These are phyloP conservation scores for Malassezia yamatoensis DNA, from an alignment of 1,284 basidiomycete species.

Conservation along the genomic window DNA sequence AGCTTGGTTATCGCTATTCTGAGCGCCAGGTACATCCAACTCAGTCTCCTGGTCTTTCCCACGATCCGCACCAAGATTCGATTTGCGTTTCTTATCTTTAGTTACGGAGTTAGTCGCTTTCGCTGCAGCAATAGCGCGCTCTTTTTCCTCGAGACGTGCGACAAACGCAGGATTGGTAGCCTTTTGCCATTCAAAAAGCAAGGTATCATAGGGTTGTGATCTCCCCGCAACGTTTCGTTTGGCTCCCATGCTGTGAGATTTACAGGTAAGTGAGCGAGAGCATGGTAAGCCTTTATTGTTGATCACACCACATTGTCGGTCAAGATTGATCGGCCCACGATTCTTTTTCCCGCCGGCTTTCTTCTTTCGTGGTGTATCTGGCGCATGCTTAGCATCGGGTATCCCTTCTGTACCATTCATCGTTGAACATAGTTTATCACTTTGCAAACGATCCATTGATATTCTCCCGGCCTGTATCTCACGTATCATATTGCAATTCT, in stretches of 20 bases:
- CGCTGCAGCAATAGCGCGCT: constrained; percentile 36
- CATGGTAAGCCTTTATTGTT: constrained; percentile 90
- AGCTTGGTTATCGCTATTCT: constrained; percentile 13
- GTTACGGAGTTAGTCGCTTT: constrained; percentile 26
- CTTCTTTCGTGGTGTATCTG: constrained; percentile 20
- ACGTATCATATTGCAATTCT: constrained; percentile 32
- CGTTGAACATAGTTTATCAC: constrained; percentile 5
- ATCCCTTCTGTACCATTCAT: neutral
- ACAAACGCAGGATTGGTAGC: constrained; percentile 84
- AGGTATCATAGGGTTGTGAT: constrained; percentile 71
- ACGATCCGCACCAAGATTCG: neutral
- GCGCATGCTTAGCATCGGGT: neutral
- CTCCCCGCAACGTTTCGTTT: constrained; percentile 85
- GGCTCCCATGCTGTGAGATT: constrained; percentile 93
- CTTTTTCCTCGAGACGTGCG: constrained; percentile 65
- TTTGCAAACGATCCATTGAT: constrained; percentile 31
- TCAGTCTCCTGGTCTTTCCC: neutral
- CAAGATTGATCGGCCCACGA: constrained; percentile 56
- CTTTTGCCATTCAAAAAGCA: constrained; percentile 74
- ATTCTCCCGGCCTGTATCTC: constrained; percentile 30
- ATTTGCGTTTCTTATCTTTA: constrained; percentile 41
- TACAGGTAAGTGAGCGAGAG: constrained; percentile 93
- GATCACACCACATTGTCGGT: constrained; percentile 92
- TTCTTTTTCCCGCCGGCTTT: constrained; percentile 20
- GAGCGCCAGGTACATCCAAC: neutral